A percentile compares a stretch with the other conserved stretches of the same genome.
Evolutionary conservation across 345 rosid genomes (phyloP).

Genomic region (Lagerstroemia speciosa): DNA sequence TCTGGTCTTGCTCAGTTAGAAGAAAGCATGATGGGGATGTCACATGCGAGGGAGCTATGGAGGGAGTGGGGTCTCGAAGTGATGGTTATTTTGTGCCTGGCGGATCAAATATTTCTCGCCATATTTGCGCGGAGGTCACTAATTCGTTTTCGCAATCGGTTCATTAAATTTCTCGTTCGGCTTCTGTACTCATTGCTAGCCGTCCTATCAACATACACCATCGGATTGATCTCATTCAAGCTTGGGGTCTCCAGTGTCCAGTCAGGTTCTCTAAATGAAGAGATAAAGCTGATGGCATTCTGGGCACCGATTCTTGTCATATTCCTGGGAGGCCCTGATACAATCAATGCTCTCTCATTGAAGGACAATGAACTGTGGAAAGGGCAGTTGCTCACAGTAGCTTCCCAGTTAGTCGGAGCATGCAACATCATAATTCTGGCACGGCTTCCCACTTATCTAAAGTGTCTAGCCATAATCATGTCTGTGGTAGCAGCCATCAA

Average conservation of each 20-base stretch:
- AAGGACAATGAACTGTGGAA: slow-evolving; percentile 37
- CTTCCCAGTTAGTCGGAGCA: slow-evolving; percentile 15
- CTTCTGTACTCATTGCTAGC: slow-evolving; percentile 10
- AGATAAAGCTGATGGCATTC: slow-evolving; percentile 13
- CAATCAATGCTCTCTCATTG: slow-evolving; percentile 21
- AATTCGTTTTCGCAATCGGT: background rate
- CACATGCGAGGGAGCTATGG: background rate
- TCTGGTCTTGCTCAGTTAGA: background rate
- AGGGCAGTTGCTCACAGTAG: slow-evolving; percentile 21
- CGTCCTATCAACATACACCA: slow-evolving; percentile 14
- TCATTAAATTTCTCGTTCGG: background rate
- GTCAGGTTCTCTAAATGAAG: background rate
- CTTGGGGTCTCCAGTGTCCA: background rate
- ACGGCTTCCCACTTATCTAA: slow-evolving; percentile 15
- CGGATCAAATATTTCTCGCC: background rate
- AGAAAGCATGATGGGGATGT: background rate
- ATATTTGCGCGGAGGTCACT: background rate
- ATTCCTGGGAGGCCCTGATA: slow-evolving; percentile 26
- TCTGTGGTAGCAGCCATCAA: slow-evolving; percentile 28
- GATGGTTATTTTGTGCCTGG: background rate
- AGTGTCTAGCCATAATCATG: slow-evolving; percentile 19
- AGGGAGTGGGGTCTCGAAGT: background rate
- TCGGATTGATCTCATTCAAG: slow-evolving; percentile 21
- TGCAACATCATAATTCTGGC: slow-evolving; percentile 25
- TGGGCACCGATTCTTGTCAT: slow-evolving; percentile 31